Conservation (phyloP, 2,329 filamentous ascomycete genomes). For the Trichoderma guizhouense region DNA sequence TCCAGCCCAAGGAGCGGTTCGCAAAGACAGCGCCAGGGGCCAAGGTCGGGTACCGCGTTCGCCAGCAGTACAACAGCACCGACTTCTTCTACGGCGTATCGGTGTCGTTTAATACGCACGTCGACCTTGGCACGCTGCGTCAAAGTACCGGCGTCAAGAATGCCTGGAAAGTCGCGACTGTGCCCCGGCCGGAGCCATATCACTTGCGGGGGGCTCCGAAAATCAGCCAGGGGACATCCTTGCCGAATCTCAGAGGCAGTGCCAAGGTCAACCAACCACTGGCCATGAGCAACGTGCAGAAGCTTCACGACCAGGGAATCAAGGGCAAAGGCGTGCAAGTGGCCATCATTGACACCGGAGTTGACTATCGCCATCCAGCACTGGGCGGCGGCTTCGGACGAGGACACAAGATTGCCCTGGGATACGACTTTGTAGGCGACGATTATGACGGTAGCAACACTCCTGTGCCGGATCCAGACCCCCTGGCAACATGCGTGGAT, state of each 20-base stretch:
- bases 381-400: conserved; percentile 58
- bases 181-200: not conserved
- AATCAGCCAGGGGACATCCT: not conserved
- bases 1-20: conserved; percentile 1
- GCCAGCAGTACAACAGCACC: conserved; percentile 2
- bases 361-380: conserved; percentile 58
- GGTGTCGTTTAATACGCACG: not conserved
- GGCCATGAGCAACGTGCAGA: conserved; percentile 20
- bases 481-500: conserved; percentile 21
- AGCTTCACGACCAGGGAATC: conserved; percentile 17
- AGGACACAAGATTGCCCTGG: conserved; percentile 38
- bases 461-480: conserved; percentile 23
- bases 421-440: conserved; percentile 28
- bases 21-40: not conserved
- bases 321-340: conserved; percentile 21
- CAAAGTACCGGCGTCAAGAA: conserved; percentile 8
- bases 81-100: conserved; percentile 2
- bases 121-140: not conserved
- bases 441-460: conserved; percentile 19
- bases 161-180: not conserved
- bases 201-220: not conserved
- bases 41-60: not conserved
- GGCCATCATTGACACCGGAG: conserved; percentile 21
- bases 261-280: not conserved
- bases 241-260: not conserved